phyloP scores from a whole-genome alignment of 208 protist genomes.

The Crithidia brevicula region DNA sequence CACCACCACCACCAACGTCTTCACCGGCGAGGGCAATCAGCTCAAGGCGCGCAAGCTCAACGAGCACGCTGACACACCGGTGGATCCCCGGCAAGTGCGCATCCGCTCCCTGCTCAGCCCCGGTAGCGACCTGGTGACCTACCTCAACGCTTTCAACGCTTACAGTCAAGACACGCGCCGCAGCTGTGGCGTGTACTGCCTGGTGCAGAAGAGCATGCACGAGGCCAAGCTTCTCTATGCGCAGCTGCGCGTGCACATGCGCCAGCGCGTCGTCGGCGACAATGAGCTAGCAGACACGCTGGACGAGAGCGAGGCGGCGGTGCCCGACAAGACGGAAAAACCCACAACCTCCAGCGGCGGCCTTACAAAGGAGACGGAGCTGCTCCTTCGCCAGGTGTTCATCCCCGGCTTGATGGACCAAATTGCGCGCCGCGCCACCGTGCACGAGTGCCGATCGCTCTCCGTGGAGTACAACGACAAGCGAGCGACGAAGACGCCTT shows the following conservation, averaged over 20 bases:
- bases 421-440: conserved; percentile 81
- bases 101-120: conserved; percentile 72
- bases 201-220: conserved; percentile 88
- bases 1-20: conserved; percentile 83
- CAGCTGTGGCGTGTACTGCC: conserved; percentile 67
- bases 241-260: conserved; percentile 60
- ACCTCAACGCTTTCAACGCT: conserved; percentile 71
- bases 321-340: conserved; percentile 5
- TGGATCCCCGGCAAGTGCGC: conserved; percentile 41
- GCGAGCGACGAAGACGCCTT: conserved; percentile 78
- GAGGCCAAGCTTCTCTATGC: conserved; percentile 71
- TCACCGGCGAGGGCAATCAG: conserved; percentile 84
- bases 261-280: conserved; percentile 18
- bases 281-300: conserved; percentile 69
- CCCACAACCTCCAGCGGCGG: neutral
- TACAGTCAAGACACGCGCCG: conserved; percentile 44
- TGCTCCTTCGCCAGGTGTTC: conserved; percentile 83
- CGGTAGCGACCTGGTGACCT: conserved; percentile 89
- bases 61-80: conserved; percentile 26
- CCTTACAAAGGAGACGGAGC: conserved; percentile 56
- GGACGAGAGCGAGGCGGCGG: conserved; percentile 58
- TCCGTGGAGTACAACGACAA: conserved; percentile 89
- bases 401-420: conserved; percentile 90
- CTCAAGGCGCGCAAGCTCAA: conserved; percentile 68
- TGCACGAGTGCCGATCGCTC: conserved; percentile 87